A percentile compares a stretch with the other conserved stretches of the same genome.
Conservation (phyloP, 345 rosid species). For the Eucalyptus pauciflora region DNA sequence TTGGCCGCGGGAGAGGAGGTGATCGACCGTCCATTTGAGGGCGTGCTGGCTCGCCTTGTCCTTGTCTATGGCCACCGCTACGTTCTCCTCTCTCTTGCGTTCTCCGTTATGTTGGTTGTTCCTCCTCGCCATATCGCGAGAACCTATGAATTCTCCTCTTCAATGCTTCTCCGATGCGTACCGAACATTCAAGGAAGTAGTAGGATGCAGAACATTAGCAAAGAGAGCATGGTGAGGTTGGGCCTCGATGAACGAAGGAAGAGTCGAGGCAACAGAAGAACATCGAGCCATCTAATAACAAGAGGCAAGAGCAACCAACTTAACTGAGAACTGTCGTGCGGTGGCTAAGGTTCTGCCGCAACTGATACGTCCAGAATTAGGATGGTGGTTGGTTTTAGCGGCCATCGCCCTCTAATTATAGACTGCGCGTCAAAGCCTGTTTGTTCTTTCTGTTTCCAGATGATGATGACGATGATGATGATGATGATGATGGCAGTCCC, state of each 20-base stretch:
- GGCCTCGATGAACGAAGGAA: not conserved
- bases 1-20: conserved; percentile 49
- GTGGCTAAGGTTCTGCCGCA: not conserved
- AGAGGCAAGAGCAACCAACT: not conserved
- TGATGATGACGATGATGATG: not conserved
- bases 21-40: conserved; percentile 63
- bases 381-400: not conserved
- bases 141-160: not conserved
- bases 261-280: not conserved
- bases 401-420: not conserved
- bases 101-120: not conserved
- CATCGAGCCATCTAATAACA: not conserved
- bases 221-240: not conserved
- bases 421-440: not conserved
- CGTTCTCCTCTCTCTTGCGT: conserved; percentile 1
- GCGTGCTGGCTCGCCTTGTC: conserved; percentile 79
- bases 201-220: not conserved
- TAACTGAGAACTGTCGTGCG: not conserved
- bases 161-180: not conserved
- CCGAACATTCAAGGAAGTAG: not conserved
- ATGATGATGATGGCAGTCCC: not conserved
- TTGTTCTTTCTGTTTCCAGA: not conserved
- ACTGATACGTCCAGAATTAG: not conserved
- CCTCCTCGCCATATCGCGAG: not conserved
- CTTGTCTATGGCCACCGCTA: conserved; percentile 62